A percentile compares a stretch with the other conserved stretches of the same genome.
Evolutionary conservation across 2,329 filamentous ascomycete species (phyloP).

Genomic region (Myrmaecium sp.): DNA sequence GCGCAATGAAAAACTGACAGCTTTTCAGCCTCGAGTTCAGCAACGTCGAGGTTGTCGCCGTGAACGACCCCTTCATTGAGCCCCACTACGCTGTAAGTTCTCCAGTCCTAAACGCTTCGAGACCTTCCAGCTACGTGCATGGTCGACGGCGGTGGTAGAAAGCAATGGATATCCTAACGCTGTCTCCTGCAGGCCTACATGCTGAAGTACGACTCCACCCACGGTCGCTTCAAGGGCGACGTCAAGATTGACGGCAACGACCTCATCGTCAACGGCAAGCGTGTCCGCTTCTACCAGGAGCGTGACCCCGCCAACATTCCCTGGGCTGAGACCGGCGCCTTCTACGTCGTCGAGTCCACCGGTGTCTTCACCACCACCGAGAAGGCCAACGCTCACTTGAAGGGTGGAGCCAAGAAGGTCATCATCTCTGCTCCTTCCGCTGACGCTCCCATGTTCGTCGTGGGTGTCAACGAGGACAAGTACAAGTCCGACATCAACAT

Average conservation of each 20-base stretch:
- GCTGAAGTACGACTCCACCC: conserved; percentile 98
- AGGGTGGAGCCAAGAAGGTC: conserved; percentile 94
- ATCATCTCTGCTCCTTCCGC: conserved; percentile 72
- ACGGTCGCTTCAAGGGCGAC: conserved; percentile 91
- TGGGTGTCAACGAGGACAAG: conserved; percentile 91
- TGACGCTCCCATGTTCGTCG: conserved; percentile 99
- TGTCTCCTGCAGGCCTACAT: conserved; percentile 65
- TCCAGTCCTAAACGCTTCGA: no score
- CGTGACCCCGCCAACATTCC: conserved; percentile 78
- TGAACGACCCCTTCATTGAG: conserved; percentile 99
- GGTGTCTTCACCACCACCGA: conserved; percentile 98
- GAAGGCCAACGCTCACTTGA: conserved; percentile 86
- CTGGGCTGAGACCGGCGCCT: conserved; percentile 72
- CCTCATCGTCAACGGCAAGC: conserved; percentile 86
- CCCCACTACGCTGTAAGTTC: conserved; percentile 82
- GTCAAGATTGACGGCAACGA: conserved; percentile 56
- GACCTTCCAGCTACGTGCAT: no score
- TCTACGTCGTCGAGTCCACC: conserved; percentile 94
- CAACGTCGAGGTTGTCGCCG: conserved; percentile 82
- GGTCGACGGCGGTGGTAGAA: not conserved
- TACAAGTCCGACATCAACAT: conserved; percentile 86
- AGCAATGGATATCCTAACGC: conserved; percentile 12
- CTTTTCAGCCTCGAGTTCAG: conserved; percentile 54
- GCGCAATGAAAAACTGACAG: conserved; percentile 2
- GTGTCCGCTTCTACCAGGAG: conserved; percentile 87